A percentile compares a stretch with the other conserved stretches of the same genome.
phyloP scores from a whole-genome alignment of 1,284 basidiomycete species.

The Austroboletus novae-zelandiae region DNA sequence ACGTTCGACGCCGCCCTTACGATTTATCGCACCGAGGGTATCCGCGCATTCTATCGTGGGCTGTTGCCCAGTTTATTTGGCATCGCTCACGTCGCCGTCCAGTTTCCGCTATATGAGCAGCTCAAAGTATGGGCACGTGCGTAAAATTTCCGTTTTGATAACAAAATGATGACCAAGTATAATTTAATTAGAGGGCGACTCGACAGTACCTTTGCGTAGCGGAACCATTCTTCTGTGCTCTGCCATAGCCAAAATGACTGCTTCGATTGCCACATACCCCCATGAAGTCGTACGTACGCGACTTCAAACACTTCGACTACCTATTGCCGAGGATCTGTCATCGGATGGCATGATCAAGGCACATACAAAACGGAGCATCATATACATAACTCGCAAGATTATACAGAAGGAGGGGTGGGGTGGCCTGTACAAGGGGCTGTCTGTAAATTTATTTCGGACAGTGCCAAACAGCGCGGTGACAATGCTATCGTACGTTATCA shows the following conservation, averaged over 20 bases:
- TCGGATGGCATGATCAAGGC: constrained; percentile 57
- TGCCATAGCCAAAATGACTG: constrained; percentile 89
- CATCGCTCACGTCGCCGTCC: constrained; percentile 89
- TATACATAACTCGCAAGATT: constrained; percentile 73
- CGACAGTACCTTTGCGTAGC: constrained; percentile 60
- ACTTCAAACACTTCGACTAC: constrained; percentile 78
- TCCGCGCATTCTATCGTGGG: constrained; percentile 87
- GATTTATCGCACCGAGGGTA: constrained; percentile 85
- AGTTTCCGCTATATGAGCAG: constrained; percentile 94
- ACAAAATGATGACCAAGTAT: constrained; percentile 2
- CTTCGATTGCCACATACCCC: constrained; percentile 91
- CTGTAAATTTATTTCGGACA: constrained; percentile 87
- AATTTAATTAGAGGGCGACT: constrained; percentile 45
- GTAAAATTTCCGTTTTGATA: constrained; percentile 32
- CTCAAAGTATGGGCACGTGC: constrained; percentile 81
- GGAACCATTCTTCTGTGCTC: constrained; percentile 82
- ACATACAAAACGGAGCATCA: constrained; percentile 57
- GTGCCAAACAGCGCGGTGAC: constrained; percentile 94
- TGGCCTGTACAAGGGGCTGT: constrained; percentile 87
- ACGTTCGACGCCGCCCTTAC: constrained; percentile 84
- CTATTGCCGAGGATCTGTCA: constrained; percentile 52
- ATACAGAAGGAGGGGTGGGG: constrained; percentile 80
- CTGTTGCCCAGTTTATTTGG: constrained; percentile 86
- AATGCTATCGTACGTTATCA: constrained; percentile 80
- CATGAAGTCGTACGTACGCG: constrained; percentile 95